Conservation (phyloP, 257 asterid genomes). For the Solanum tarapatanum region DNA sequence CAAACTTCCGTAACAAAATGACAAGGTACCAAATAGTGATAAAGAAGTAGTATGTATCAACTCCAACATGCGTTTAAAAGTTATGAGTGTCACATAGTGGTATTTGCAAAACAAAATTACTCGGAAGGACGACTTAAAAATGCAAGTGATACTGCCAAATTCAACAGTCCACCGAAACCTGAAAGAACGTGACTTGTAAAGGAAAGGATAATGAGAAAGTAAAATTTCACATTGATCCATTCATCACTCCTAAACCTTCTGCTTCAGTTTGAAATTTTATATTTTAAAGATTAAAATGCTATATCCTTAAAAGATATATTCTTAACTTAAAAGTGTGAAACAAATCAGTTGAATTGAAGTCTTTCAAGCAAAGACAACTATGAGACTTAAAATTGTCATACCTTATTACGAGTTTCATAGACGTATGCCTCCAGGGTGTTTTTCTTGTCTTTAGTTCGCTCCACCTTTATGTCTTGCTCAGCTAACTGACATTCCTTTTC, state of each 20-base stretch:
- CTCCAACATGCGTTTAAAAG: neutral
- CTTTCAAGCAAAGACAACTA: neutral
- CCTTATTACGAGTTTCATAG: constrained; percentile 92
- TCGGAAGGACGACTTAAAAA: neutral
- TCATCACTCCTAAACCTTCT: neutral
- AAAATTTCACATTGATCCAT: neutral
- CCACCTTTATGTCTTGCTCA: constrained; percentile 74
- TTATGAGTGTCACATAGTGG: neutral
- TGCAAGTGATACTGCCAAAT: neutral
- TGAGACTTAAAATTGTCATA: neutral
- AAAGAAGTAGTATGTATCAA: neutral
- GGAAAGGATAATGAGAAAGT: neutral
- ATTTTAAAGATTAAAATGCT: neutral
- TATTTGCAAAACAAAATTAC: neutral
- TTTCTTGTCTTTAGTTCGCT: constrained; percentile 92
- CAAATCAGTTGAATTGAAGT: neutral
- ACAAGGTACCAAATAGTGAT: neutral
- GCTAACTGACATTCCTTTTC: constrained; percentile 56
- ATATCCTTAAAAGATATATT: neutral
- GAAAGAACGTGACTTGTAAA: neutral
- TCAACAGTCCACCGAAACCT: neutral
- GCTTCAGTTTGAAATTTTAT: neutral
- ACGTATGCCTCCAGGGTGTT: constrained; percentile 91
- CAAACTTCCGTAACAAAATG: neutral
- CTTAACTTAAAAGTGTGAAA: neutral